Conservation (phyloP, 345 rosid genomes). For the Hibiscus trionum region DNA sequence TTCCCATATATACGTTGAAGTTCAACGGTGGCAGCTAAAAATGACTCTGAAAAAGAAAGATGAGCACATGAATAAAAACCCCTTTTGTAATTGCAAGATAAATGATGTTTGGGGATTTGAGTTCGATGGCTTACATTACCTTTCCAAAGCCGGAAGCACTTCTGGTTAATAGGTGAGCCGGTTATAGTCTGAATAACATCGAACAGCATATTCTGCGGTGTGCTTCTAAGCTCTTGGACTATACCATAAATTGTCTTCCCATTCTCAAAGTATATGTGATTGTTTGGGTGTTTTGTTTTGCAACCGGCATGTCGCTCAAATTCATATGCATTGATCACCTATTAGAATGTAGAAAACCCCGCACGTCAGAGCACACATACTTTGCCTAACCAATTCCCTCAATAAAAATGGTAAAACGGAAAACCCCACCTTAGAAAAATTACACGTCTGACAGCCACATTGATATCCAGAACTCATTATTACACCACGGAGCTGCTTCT, state of each 20-base stretch:
- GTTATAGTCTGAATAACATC: conserved; percentile 46
- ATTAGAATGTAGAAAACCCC: not conserved
- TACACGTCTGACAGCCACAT: conserved; percentile 49
- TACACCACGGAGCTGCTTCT: conserved; percentile 49
- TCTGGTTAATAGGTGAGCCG: conserved; percentile 50
- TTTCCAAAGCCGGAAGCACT: conserved; percentile 52
- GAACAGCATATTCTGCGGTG: conserved; percentile 47
- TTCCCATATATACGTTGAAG: conserved; percentile 57
- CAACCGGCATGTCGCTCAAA: conserved; percentile 60
- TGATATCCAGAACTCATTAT: conserved; percentile 49
- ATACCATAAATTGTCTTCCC: conserved; percentile 55
- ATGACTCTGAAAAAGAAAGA: conserved; percentile 31
- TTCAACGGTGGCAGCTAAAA: conserved; percentile 48
- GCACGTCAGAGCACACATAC: not conserved
- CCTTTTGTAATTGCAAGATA: not conserved
- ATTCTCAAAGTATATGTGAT: conserved; percentile 54
- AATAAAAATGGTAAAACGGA: not conserved
- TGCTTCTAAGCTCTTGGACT: conserved; percentile 55
- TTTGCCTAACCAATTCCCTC: not conserved
- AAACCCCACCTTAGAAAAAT: conserved; percentile 40
- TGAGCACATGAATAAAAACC: not conserved
- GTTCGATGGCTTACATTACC: conserved; percentile 22
- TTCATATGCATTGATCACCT: conserved; percentile 49
- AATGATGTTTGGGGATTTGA: not conserved
- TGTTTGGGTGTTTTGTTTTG: conserved; percentile 57